Conservation (phyloP, 169 alveolate genomes). For the Plasmodium berghei region DNA sequence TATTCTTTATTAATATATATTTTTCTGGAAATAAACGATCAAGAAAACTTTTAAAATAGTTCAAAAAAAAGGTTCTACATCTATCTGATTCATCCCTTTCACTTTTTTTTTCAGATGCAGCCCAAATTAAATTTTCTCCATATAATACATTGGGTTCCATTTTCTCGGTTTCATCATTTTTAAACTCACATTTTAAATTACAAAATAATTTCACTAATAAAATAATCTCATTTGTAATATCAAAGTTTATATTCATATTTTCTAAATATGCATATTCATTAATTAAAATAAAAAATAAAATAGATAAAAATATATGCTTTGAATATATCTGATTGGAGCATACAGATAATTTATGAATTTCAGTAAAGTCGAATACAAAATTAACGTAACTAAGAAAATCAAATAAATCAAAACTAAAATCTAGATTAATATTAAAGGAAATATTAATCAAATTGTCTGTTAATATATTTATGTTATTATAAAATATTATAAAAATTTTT, state of each 20-base stretch:
- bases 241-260: slow-evolving; percentile 12
- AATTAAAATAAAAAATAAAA: slow-evolving; percentile 27
- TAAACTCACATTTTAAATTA: neutral
- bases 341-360: neutral
- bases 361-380: neutral
- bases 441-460: neutral
- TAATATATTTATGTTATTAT: slow-evolving; percentile 3
- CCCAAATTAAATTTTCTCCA: neutral
- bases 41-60: slow-evolving; percentile 5
- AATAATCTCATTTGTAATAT: slow-evolving; percentile 15
- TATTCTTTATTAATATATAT: slow-evolving; percentile 20
- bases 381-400: slow-evolving; percentile 19
- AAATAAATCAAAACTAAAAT: slow-evolving; percentile 14
- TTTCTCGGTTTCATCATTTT: neutral
- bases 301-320: slow-evolving; percentile 13
- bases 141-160: neutral
- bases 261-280: slow-evolving; percentile 30
- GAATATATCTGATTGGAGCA: slow-evolving; percentile 2
- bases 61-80: slow-evolving; percentile 29
- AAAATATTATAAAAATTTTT: slow-evolving; percentile 34
- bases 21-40: neutral
- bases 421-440: slow-evolving; percentile 18
- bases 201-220: slow-evolving; percentile 9
- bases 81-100: slow-evolving; percentile 1
- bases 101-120: neutral